A percentile compares a stretch with the other conserved stretches of the same genome.
Conservation (phyloP, 2,329 filamentous ascomycete species). For the Talaromyces pinophilus region DNA sequence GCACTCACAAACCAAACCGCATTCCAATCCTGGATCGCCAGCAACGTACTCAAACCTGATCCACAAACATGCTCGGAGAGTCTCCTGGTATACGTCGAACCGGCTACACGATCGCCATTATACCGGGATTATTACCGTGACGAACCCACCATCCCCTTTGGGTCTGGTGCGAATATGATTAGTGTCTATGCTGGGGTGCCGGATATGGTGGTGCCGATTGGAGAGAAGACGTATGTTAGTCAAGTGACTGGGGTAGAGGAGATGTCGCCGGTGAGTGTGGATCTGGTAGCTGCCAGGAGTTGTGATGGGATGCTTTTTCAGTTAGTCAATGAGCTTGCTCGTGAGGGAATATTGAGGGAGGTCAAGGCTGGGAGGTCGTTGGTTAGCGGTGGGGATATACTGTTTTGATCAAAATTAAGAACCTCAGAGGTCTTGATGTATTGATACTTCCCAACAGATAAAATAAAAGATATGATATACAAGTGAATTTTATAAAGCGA, state of each 20-base stretch:
- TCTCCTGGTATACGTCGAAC: slow-evolving; percentile 34
- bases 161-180: slow-evolving; percentile 6
- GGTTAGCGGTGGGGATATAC: slow-evolving; percentile 1
- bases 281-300: slow-evolving; percentile 34
- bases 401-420: slow-evolving; percentile 2
- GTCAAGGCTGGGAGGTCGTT: slow-evolving; percentile 28
- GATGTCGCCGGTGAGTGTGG: slow-evolving; percentile 38
- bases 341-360: slow-evolving; percentile 30
- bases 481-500: not conserved
- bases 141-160: slow-evolving; percentile 14
- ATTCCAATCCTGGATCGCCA: slow-evolving; percentile 39
- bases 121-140: slow-evolving; percentile 28
- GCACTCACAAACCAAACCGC: slow-evolving; percentile 37
- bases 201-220: slow-evolving; percentile 34
- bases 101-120: slow-evolving; percentile 24
- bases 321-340: slow-evolving; percentile 31
- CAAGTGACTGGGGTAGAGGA: slow-evolving; percentile 33
- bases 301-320: slow-evolving; percentile 37
- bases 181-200: slow-evolving; percentile 29
- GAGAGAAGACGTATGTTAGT: slow-evolving; percentile 31
- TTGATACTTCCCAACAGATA: not conserved
- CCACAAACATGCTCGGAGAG: slow-evolving; percentile 35
- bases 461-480: not conserved
- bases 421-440: not conserved
- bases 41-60: slow-evolving; percentile 25